A percentile compares a stretch with the other conserved stretches of the same genome.
Evolutionary conservation across 2,329 filamentous ascomycete species (phyloP).

Genomic region (Penicillium corylophilum): DNA sequence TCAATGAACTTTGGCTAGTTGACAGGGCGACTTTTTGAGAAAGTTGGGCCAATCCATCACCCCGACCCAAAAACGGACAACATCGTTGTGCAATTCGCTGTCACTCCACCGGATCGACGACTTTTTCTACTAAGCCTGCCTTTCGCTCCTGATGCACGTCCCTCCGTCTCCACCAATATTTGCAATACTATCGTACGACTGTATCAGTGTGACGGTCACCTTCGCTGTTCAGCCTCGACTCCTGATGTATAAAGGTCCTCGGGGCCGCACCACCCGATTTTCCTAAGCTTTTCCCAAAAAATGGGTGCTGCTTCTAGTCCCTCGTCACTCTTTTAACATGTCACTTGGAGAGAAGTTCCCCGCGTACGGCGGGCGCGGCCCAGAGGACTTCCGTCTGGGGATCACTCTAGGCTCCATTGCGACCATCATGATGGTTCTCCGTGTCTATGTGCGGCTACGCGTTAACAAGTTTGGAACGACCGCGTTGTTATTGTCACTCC

Average conservation of each 20-base stretch:
- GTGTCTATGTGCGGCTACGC: slow-evolving; percentile 20
- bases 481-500: slow-evolving; percentile 16
- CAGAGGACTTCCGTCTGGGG: slow-evolving; percentile 17
- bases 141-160: slow-evolving; percentile 10
- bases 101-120: slow-evolving; percentile 3
- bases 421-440: slow-evolving; percentile 19
- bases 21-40: neutral
- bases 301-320: neutral
- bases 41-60: neutral
- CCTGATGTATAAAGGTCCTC: neutral
- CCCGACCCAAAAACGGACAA: neutral
- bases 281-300: neutral
- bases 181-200: slow-evolving; percentile 4
- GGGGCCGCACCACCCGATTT: slow-evolving; percentile 1
- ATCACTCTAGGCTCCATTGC: slow-evolving; percentile 16
- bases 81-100: neutral
- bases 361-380: slow-evolving; percentile 21
- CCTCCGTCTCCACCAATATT: slow-evolving; percentile 3
- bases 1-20: neutral
- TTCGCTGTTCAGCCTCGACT: slow-evolving; percentile 5
- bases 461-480: slow-evolving; percentile 24
- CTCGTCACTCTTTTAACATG: slow-evolving; percentile 22
- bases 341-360: slow-evolving; percentile 18
- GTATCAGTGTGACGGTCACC: neutral
- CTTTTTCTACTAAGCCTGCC: slow-evolving; percentile 8